phyloP scores from a whole-genome alignment of 2,329 filamentous ascomycete species.

The Pseudogymnoascus sp. region DNA sequence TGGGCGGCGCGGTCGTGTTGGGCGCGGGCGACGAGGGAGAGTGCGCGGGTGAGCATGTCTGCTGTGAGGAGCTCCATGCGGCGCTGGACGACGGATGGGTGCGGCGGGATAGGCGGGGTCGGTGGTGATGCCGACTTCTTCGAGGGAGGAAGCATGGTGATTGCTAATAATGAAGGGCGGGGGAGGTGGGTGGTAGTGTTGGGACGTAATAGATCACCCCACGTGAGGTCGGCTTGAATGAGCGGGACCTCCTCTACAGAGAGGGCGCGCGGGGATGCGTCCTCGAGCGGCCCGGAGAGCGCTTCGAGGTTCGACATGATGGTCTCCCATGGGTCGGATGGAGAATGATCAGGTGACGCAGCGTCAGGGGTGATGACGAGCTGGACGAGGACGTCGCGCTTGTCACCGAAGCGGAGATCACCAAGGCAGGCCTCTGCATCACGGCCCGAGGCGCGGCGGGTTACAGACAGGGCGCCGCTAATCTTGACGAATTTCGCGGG shows the following conservation, averaged over 20 bases:
- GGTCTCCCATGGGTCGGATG: conserved; percentile 93
- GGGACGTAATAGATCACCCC: conserved; percentile 87
- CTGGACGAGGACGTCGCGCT: conserved; percentile 86
- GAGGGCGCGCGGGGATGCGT: conserved; percentile 73
- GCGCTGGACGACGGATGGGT: conserved; percentile 88
- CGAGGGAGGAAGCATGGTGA: conserved; percentile 78
- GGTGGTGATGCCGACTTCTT: conserved; percentile 57
- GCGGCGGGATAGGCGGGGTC: conserved; percentile 80
- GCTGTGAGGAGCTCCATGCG: conserved; percentile 97
- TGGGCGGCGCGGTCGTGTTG: conserved; percentile 93
- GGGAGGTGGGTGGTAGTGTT: conserved; percentile 78
- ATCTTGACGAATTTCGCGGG: conserved; percentile 99
- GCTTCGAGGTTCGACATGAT: conserved; percentile 94
- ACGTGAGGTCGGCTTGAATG: conserved; percentile 88
- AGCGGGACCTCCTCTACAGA: conserved; percentile 93
- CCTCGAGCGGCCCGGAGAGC: conserved; percentile 67
- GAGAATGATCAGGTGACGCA: conserved; percentile 66
- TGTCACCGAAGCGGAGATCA: conserved; percentile 91
- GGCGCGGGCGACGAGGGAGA: conserved; percentile 81
- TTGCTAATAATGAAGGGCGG: conserved; percentile 81
- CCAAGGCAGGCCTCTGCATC: conserved; percentile 90
- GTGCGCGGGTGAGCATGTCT: conserved; percentile 88
- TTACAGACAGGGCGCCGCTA: conserved; percentile 89
- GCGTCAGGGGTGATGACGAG: conserved; percentile 86
- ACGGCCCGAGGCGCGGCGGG: conserved; percentile 86